A percentile compares a stretch with the other conserved stretches of the same genome.
Evolutionary conservation across 352 stramenopile genomes (phyloP).

Genomic region (Globisporangium yorkense): DNA sequence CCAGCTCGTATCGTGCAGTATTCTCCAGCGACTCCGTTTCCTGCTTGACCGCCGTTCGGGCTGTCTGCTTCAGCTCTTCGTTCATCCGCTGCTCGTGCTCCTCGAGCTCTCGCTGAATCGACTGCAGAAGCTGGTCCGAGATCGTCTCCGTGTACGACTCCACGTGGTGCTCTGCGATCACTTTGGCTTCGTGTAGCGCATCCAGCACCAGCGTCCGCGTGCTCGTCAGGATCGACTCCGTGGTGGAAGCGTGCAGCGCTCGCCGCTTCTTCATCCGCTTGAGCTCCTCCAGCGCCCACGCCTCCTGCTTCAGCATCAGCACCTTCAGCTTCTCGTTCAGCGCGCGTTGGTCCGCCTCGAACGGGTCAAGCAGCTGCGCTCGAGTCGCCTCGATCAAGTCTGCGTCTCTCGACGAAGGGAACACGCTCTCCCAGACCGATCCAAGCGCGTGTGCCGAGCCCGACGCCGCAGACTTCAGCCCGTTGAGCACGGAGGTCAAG

Average conservation of each 20-base stretch:
- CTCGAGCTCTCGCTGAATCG: conserved; percentile 29
- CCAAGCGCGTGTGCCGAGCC: background rate
- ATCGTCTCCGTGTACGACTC: conserved; percentile 30
- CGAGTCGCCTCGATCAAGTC: conserved; percentile 5
- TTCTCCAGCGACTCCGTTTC: conserved; percentile 6
- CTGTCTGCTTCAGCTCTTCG: conserved; percentile 15
- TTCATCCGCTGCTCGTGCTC: conserved; percentile 26
- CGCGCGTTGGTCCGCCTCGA: conserved; percentile 15
- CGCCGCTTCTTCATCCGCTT: conserved; percentile 43
- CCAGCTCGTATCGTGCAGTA: background rate
- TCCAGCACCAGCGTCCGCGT: conserved; percentile 28
- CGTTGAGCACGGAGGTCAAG: background rate
- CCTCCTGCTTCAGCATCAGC: conserved; percentile 32
- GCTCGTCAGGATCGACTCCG: conserved; percentile 36
- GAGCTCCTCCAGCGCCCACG: conserved; percentile 32
- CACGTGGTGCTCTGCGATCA: conserved; percentile 29
- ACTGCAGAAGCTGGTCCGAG: conserved; percentile 26
- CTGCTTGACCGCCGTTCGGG: conserved; percentile 9
- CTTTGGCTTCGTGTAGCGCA: conserved; percentile 19
- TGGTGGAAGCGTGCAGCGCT: conserved; percentile 20
- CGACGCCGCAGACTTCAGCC: background rate
- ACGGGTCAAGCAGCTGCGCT: conserved; percentile 7
- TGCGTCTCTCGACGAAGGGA: background rate
- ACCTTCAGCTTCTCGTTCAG: conserved; percentile 19
- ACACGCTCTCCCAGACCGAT: conserved; percentile 1